Base-by-base conservation (phyloP, 176 grass and related monocot genomes). In the Eragrostis nindensis region DNA sequence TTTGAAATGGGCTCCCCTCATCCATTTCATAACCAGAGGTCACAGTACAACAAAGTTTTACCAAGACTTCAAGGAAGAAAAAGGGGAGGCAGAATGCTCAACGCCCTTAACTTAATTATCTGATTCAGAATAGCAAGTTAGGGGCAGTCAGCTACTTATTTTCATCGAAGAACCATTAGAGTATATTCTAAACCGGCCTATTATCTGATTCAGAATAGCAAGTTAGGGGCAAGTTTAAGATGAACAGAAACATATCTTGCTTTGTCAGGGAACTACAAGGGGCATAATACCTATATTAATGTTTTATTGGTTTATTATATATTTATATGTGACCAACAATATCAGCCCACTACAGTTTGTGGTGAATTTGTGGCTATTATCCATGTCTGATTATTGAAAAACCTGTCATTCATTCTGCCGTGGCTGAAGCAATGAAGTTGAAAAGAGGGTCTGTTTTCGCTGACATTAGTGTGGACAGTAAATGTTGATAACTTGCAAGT, bases 401-500 rank as follows among this genome's bases (percentile, higher is more conserved):
- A 76, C 1, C n/a, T 62, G 16, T 25, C 22, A 49, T 32, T 57
- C 48, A 36, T 49, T 59, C 60, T 50, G 48, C 18, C 18, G 21
- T 65, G 53, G 36, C n/a, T n/a, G n/a, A n/a, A 14, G 14, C 78
- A 36, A 27, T 72, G 21, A 18, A 24, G 25, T 45, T 62, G 36
- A 73, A 83, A 21, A 26, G 6, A 55, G 26, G 47, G 19, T 39
- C 9, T 77, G 39, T 40, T 21, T 66, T 76, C 29, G 5, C 38
- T 57, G 11, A 75, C 61, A 27, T 6, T 38, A 56, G 48, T 66
- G 40, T 21, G 36, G 16, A 66, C 12, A 41, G 19, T 48, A 40
- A 11, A 36, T 88, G 24, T 45, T 68, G 30, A 25, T 83, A 64
- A 63, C 27, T 57, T 57, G 30, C 41, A n/a, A 48, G 9, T 41